Conservation (phyloP, 2,329 filamentous ascomycete genomes). For the Exophiala sp. region DNA sequence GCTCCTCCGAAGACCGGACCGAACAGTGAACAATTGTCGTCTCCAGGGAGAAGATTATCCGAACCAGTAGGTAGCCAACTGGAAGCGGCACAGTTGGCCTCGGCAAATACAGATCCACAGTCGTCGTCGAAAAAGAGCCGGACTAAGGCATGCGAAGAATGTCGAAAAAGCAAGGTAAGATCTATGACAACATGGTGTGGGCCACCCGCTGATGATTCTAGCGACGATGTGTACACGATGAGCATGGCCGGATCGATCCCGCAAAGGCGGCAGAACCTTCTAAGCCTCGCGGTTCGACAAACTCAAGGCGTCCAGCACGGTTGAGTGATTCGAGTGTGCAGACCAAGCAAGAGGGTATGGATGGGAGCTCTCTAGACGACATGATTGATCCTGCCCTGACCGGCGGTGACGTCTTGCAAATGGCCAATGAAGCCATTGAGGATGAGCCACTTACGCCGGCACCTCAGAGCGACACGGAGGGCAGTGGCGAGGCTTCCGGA, state of each 20-base stretch:
- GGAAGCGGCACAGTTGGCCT: neutral
- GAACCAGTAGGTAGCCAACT: constrained; percentile 1
- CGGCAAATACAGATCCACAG: constrained; percentile 11
- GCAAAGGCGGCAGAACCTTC: constrained; percentile 57
- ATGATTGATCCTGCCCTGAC: constrained; percentile 26
- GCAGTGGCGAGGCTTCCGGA: constrained; percentile 9
- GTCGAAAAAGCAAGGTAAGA: constrained; percentile 61
- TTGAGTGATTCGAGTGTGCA: constrained; percentile 40
- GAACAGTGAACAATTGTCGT: constrained; percentile 3
- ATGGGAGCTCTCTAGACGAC: constrained; percentile 17
- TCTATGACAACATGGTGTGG: neutral
- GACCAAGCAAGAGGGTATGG: constrained; percentile 32
- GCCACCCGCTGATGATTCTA: constrained; percentile 33
- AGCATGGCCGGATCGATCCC: constrained; percentile 58
- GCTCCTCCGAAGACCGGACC: constrained; percentile 7
- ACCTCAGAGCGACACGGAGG: constrained; percentile 29
- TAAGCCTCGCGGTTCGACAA: constrained; percentile 52
- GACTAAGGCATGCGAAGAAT: constrained; percentile 61
- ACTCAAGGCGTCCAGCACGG: constrained; percentile 48
- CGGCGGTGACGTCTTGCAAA: constrained; percentile 7
- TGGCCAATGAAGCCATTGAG: constrained; percentile 13
- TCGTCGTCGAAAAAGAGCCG: constrained; percentile 50
- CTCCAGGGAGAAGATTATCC: constrained; percentile 7
- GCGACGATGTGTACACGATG: constrained; percentile 63
- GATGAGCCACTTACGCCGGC: constrained; percentile 16